These are phyloP conservation scores for Colletotrichum sp. DNA, from an alignment of 2,329 filamentous ascomycete genomes.

Conservation along the genomic window DNA sequence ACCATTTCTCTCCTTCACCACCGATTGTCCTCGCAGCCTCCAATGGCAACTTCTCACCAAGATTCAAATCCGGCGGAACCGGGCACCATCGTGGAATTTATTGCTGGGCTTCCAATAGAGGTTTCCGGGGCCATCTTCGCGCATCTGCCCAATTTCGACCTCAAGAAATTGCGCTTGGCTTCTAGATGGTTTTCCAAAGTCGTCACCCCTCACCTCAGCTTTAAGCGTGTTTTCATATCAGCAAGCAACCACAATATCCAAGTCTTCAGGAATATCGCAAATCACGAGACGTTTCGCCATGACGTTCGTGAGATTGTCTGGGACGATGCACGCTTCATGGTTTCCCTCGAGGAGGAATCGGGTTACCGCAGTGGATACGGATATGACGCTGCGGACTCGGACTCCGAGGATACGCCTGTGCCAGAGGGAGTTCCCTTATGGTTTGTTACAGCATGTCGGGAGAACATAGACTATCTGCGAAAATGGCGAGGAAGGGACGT, in stretches of 20 bases:
- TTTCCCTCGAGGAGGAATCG: background rate
- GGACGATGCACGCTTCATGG: slow-evolving; percentile 31
- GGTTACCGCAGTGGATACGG: background rate
- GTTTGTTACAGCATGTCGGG: background rate
- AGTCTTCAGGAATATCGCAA: slow-evolving; percentile 38
- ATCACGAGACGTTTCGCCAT: slow-evolving; percentile 34
- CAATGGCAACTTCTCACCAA: background rate
- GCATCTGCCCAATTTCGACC: background rate
- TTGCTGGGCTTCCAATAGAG: background rate
- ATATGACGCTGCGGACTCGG: background rate
- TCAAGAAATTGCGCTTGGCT: background rate
- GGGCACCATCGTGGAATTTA: background rate
- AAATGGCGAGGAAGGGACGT: background rate
- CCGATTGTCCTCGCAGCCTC: background rate
- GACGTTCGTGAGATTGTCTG: slow-evolving; percentile 42
- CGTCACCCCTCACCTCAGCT: background rate
- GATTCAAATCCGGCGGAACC: fast-evolving
- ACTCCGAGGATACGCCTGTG: background rate
- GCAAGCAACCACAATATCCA: slow-evolving; percentile 41
- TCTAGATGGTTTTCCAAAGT: background rate
- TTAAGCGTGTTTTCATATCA: slow-evolving; percentile 40
- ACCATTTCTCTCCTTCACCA: background rate
- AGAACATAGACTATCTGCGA: background rate
- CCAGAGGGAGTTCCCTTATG: background rate
- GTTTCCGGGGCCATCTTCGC: background rate